These are phyloP conservation scores for Tremella fuciformis DNA, from an alignment of 768 basidiomycete genomes.

Conservation along the genomic window DNA sequence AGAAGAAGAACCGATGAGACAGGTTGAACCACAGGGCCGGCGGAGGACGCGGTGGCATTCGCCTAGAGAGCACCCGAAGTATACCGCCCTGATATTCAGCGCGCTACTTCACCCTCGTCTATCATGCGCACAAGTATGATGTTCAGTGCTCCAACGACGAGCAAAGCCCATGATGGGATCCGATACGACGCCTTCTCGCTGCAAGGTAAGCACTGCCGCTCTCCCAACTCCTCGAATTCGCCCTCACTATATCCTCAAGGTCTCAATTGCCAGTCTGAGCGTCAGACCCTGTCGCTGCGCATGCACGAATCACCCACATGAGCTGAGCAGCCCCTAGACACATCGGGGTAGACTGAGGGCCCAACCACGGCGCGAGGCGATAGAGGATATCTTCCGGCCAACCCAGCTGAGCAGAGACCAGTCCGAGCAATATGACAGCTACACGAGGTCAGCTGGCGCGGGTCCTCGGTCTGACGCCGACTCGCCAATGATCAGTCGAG, in stretches of 20 bases:
- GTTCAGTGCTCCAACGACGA: slow-evolving; percentile 29
- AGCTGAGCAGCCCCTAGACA: slow-evolving; percentile 25
- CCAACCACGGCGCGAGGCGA: slow-evolving; percentile 28
- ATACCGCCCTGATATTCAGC: slow-evolving; percentile 11
- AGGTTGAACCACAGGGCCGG: slow-evolving; percentile 34
- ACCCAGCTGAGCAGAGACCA: slow-evolving; percentile 28
- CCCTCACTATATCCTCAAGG: slow-evolving; percentile 31
- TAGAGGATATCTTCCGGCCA: slow-evolving; percentile 34
- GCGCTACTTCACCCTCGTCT: not conserved
- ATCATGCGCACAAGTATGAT: slow-evolving; percentile 20
- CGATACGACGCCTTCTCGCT: slow-evolving; percentile 22
- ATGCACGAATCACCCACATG: slow-evolving; percentile 23
- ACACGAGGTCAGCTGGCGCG: not conserved
- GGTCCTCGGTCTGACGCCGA: not conserved
- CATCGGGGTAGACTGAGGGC: slow-evolving; percentile 36
- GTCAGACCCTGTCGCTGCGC: not conserved
- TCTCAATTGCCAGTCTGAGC: slow-evolving; percentile 26
- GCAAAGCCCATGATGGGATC: slow-evolving; percentile 27
- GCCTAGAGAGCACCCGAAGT: slow-evolving; percentile 22
- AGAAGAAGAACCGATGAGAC: slow-evolving; percentile 23
- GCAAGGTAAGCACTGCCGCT: not conserved
- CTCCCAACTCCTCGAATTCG: too few species aligned
- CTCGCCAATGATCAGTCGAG: slow-evolving; percentile 33
- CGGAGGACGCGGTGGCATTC: slow-evolving; percentile 29
- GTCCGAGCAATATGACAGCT: slow-evolving; percentile 11